phyloP scores from a whole-genome alignment of 305 asterid genomes.

The Euphrasia arctica region DNA sequence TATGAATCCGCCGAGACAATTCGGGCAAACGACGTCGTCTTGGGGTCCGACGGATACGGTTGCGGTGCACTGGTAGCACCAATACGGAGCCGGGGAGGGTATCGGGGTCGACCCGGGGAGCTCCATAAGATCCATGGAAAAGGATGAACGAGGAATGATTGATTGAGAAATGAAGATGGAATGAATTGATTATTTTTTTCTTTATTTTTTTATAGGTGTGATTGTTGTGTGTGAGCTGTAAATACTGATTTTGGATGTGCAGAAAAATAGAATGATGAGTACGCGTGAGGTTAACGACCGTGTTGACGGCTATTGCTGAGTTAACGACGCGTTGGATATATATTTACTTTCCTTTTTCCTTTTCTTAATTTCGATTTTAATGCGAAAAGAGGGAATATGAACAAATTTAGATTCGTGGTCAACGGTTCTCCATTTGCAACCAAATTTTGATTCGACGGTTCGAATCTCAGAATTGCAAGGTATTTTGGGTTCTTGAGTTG shows the following conservation, averaged over 20 bases:
- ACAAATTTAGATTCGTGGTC: too few species aligned
- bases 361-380: too few species aligned
- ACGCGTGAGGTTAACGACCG: too few species aligned
- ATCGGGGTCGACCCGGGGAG: conserved; percentile 21
- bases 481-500: too few species aligned
- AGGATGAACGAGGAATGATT: neutral
- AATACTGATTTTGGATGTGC: conserved; percentile 19
- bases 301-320: too few species aligned
- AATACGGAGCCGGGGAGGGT: conserved; percentile 44
- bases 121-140: conserved; percentile 26
- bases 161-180: conserved; percentile 14
- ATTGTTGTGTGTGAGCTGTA: conserved; percentile 32
- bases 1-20: conserved; percentile 67
- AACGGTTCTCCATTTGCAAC: too few species aligned
- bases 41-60: conserved; percentile 42
- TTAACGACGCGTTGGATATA: too few species aligned
- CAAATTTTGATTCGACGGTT: too few species aligned
- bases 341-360: too few species aligned
- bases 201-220: conserved; percentile 18
- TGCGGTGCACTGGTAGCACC: conserved; percentile 75
- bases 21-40: conserved; percentile 48
- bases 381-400: too few species aligned
- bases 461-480: too few species aligned
- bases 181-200: neutral
- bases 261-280: neutral